Percentiles rank a stretch among this genome's conserved stretches.
Conservation (phyloP, 2,329 filamentous ascomycete genomes). For the Beauveria caledonica region DNA sequence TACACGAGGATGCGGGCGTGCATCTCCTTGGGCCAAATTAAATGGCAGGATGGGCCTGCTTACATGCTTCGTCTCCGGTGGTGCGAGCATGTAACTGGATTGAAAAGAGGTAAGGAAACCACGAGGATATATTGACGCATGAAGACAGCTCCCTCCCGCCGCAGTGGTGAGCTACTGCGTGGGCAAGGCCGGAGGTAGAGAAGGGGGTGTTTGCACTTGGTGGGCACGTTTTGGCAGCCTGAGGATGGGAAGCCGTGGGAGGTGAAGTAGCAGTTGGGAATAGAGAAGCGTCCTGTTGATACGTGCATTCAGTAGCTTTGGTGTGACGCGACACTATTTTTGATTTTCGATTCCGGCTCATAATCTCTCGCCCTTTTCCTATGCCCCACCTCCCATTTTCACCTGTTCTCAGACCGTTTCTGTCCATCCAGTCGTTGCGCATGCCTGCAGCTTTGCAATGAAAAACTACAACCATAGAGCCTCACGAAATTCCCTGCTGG, state of each 20-base stretch:
- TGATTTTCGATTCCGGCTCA: no score
- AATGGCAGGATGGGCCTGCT: no score
- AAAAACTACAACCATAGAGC: no score
- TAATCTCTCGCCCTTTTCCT: no score
- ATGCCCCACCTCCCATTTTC: no score
- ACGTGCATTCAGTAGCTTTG: no score
- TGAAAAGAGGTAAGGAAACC: constrained; percentile 7
- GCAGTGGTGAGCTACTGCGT: constrained; percentile 13
- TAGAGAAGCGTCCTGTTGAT: background rate
- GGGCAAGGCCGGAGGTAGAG: constrained; percentile 8
- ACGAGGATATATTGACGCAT: background rate
- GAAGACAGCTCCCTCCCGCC: background rate
- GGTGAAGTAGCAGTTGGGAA: background rate
- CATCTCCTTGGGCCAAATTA: background rate
- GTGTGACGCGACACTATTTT: background rate
- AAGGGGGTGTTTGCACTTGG: background rate
- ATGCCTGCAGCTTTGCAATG: no score
- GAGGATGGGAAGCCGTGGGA: background rate
- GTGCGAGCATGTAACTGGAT: background rate
- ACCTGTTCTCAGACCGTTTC: no score
- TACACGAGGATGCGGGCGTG: background rate
- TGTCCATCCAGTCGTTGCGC: no score
- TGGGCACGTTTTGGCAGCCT: background rate
- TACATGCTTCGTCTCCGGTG: no score
- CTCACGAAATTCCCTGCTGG: no score